These are phyloP conservation scores for Neurospora tetrasperma DNA, from an alignment of 495 filamentous ascomycete genomes.

Conservation along the genomic window DNA sequence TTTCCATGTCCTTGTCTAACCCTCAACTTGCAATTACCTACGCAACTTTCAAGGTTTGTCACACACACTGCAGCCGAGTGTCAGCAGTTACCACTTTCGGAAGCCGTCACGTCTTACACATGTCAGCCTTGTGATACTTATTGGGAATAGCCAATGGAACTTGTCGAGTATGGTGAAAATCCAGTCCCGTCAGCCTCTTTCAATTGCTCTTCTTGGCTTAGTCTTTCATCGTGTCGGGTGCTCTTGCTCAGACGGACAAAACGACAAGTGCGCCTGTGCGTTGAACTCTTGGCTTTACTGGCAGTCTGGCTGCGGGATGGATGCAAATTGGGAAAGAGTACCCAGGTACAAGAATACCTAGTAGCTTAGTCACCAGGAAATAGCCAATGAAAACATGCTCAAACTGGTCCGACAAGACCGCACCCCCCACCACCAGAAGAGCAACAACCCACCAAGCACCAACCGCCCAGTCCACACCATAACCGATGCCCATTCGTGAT, in stretches of 20 bases:
- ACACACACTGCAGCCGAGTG: background rate
- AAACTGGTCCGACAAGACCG: constrained; percentile 23
- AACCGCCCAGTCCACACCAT: background rate
- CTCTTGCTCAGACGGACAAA: background rate
- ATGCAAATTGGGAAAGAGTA: background rate
- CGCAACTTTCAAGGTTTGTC: background rate
- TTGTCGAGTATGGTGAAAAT: background rate
- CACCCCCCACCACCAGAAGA: constrained; percentile 20
- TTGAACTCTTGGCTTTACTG: background rate
- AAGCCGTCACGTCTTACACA: background rate
- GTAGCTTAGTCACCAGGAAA: background rate
- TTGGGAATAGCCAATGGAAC: background rate
- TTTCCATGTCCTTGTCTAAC: background rate
- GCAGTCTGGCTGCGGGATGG: background rate
- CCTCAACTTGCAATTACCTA: background rate
- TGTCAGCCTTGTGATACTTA: background rate
- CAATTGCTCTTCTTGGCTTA: background rate
- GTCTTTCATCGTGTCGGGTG: background rate
- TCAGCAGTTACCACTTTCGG: background rate
- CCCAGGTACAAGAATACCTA: background rate
- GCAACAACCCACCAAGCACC: constrained; percentile 1
- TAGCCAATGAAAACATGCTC: constrained; percentile 47
- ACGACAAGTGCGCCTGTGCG: background rate
- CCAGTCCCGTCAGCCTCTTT: background rate
- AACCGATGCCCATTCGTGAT: background rate